These are phyloP conservation scores for Yarrowia keelungensis DNA, from an alignment of 805 yeast genomes.

Conservation along the genomic window DNA sequence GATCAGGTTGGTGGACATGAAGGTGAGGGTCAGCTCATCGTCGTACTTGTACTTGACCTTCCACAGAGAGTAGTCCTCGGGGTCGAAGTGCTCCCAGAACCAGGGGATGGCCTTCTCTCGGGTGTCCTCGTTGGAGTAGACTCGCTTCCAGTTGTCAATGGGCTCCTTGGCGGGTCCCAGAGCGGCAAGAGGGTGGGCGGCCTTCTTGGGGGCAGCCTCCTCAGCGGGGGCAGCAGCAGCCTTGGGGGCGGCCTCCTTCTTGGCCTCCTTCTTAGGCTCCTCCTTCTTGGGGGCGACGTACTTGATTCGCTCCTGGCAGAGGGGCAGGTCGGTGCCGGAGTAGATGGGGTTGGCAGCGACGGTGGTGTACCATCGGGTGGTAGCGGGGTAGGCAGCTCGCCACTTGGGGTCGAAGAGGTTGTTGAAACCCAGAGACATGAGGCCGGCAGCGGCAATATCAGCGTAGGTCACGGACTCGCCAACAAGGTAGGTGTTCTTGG, in stretches of 20 bases:
- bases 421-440: constrained; percentile 61
- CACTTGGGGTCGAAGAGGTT: constrained; percentile 68
- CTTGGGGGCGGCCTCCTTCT: constrained; percentile 52
- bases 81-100: constrained; percentile 96
- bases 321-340: constrained; percentile 58
- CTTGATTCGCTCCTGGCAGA: constrained; percentile 71
- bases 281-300: constrained; percentile 78
- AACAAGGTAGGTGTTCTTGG: constrained; percentile 69
- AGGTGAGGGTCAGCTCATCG: constrained; percentile 94
- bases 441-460: constrained; percentile 61
- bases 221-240: constrained; percentile 48
- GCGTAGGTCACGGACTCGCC: constrained; percentile 73
- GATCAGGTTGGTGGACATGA: constrained; percentile 97
- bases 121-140: constrained; percentile 96
- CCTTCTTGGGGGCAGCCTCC: constrained; percentile 67
- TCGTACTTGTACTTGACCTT: constrained; percentile 96
- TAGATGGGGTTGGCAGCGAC: constrained; percentile 56
- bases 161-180: constrained; percentile 75
- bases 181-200: constrained; percentile 89
- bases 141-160: constrained; percentile 94
- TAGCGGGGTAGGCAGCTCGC: constrained; percentile 67
- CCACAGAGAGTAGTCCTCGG: constrained; percentile 93
- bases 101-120: constrained; percentile 93
- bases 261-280: constrained; percentile 58
- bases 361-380: constrained; percentile 76